Conservation (phyloP, 139 green algal genomes). For the Deuterostichococcus epilithicus region DNA sequence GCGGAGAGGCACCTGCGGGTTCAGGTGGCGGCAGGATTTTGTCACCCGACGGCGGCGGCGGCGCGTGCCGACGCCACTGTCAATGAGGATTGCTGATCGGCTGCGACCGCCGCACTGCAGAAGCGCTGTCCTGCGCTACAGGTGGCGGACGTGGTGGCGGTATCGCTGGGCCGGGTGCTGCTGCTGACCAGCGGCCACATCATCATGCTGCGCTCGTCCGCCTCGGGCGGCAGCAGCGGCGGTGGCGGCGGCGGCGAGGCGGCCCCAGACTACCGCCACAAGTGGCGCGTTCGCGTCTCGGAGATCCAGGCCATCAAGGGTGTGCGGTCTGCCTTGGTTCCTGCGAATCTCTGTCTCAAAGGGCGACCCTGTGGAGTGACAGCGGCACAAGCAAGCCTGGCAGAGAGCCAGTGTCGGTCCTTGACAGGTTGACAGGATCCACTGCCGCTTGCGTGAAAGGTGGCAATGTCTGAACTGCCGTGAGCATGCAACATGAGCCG, state of each 20-base stretch:
- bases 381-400: background rate
- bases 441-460: background rate
- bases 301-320: conserved; percentile 47
- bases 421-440: background rate
- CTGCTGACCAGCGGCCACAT: conserved; percentile 71
- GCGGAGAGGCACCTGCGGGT: no score
- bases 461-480: background rate
- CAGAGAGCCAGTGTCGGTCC: background rate
- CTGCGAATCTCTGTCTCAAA: background rate
- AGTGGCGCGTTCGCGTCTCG: conserved; percentile 39
- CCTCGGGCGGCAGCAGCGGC: background rate
- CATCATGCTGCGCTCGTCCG: conserved; percentile 49
- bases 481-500: background rate
- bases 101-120: background rate
- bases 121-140: background rate
- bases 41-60: no score
- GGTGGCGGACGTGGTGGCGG: conserved; percentile 66
- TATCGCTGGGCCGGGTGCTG: conserved; percentile 52
- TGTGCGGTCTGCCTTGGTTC: background rate
- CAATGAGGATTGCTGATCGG: background rate
- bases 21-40: no score
- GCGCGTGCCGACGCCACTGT: background rate
- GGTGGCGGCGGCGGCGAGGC: no score
- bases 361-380: background rate
- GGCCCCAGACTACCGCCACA: conserved; percentile 43